A percentile compares a stretch with the other conserved stretches of the same genome.
phyloP scores from a whole-genome alignment of 108 stramenopile species.

The Asterionellopsis glacialis region DNA sequence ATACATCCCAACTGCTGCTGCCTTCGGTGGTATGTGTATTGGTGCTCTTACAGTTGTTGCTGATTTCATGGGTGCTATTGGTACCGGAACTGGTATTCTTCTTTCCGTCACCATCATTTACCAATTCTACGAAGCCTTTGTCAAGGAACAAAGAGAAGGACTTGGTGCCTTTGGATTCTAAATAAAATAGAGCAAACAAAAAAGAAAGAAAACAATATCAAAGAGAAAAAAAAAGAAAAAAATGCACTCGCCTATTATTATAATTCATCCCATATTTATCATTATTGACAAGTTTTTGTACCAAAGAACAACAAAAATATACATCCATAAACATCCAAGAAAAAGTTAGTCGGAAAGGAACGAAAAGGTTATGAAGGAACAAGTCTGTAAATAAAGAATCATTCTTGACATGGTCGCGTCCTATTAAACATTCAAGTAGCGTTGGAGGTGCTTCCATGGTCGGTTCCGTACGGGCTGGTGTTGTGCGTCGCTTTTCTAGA shows the following conservation, averaged over 20 bases:
- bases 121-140: slow-evolving; percentile 94
- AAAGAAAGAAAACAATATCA: neutral
- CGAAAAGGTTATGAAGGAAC: neutral
- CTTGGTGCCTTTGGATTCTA: slow-evolving; percentile 65
- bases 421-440: slow-evolving; percentile 44
- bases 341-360: no score
- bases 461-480: slow-evolving; percentile 82
- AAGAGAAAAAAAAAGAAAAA: neutral
- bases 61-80: slow-evolving; percentile 98
- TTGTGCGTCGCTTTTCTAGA: slow-evolving; percentile 57
- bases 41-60: slow-evolving; percentile 96
- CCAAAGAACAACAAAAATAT: no score
- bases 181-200: slow-evolving; percentile 6
- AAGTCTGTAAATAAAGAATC: neutral
- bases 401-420: slow-evolving; percentile 63
- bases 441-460: slow-evolving; percentile 80
- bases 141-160: slow-evolving; percentile 80
- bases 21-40: slow-evolving; percentile 99
- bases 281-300: neutral
- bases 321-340: no score
- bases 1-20: slow-evolving; percentile 98
- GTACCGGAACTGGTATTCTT: slow-evolving; percentile 97
- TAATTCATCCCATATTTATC: neutral
- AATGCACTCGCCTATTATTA: neutral
- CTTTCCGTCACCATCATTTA: slow-evolving; percentile 99